Evolutionary conservation across 73 alveolate genomes (phyloP).

Genomic region (Strombidium stylifer): DNA sequence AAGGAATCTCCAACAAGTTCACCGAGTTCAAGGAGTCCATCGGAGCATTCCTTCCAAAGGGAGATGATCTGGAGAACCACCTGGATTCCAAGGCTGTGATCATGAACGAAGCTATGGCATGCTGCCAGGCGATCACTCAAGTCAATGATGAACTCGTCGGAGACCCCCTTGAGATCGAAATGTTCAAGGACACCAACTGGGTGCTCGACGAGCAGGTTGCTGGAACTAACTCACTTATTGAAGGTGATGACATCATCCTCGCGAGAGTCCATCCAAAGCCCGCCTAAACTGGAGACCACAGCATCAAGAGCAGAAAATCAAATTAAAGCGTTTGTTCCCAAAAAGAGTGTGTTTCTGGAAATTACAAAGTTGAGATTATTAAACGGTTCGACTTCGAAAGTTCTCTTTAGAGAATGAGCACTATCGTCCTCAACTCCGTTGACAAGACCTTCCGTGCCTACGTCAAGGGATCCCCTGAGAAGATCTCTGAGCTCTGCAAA

Average conservation of each 20-base stretch:
- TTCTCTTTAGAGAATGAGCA: constrained; percentile 80
- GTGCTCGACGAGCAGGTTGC: constrained; percentile 65
- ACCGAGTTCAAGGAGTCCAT: too few species aligned
- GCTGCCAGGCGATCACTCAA: constrained; percentile 83
- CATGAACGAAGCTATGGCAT: constrained; percentile 81
- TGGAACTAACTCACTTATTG: background rate
- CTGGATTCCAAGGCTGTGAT: too few species aligned
- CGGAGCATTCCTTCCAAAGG: too few species aligned
- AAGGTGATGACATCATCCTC: background rate
- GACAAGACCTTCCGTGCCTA: constrained; percentile 40
- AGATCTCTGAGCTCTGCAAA: constrained; percentile 66
- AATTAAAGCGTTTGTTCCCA: background rate
- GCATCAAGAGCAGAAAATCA: background rate
- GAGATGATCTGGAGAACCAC: too few species aligned
- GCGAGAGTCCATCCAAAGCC: too few species aligned
- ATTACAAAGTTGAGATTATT: background rate
- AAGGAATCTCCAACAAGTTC: constrained; percentile 2
- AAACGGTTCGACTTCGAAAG: constrained; percentile 82
- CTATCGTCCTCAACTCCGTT: constrained; percentile 55
- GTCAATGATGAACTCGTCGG: constrained; percentile 75
- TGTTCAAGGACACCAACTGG: constrained; percentile 89
- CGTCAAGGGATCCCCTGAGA: constrained; percentile 92
- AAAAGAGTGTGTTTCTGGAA: background rate
- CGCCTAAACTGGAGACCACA: background rate
- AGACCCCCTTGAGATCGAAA: constrained; percentile 86